Percentiles rank a stretch among this genome's conserved stretches.
Conservation (phyloP, 805 yeast species). For the Suhomyces emberorum region DNA sequence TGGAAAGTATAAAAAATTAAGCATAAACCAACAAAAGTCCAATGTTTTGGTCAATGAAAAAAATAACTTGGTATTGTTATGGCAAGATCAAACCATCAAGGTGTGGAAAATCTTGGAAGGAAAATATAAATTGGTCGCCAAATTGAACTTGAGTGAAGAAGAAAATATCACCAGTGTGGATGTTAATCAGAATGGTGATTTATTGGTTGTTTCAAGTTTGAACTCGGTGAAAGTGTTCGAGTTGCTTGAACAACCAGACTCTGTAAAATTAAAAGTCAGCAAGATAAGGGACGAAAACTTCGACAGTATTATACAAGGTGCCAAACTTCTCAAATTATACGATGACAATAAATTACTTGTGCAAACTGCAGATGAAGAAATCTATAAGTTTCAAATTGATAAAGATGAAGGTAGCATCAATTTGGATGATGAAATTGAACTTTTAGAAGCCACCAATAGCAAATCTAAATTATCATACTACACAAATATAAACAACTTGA, state of each 20-base stretch:
- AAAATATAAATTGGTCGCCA: slow-evolving; percentile 59
- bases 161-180: slow-evolving; percentile 73
- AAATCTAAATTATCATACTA: slow-evolving; percentile 41
- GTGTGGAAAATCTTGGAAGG: slow-evolving; percentile 63
- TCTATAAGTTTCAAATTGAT: slow-evolving; percentile 40
- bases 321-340: slow-evolving; percentile 50
- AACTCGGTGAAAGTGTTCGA: slow-evolving; percentile 66
- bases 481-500: slow-evolving; percentile 51
- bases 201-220: slow-evolving; percentile 69
- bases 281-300: slow-evolving; percentile 49
- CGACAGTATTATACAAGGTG: slow-evolving; percentile 48
- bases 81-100: slow-evolving; percentile 80
- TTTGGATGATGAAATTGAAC: slow-evolving; percentile 44
- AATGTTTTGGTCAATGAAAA: slow-evolving; percentile 47
- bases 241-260: slow-evolving; percentile 42
- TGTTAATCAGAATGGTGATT: slow-evolving; percentile 60
- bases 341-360: slow-evolving; percentile 46
- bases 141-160: slow-evolving; percentile 65
- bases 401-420: slow-evolving; percentile 25
- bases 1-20: slow-evolving; percentile 68
- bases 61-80: slow-evolving; percentile 59
- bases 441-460: slow-evolving; percentile 9
- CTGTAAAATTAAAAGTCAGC: slow-evolving; percentile 41
- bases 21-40: slow-evolving; percentile 56
- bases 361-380: slow-evolving; percentile 60